Base-by-base conservation (phyloP, 2,329 filamentous ascomycete genomes). In the Aspergillus ustus region DNA sequence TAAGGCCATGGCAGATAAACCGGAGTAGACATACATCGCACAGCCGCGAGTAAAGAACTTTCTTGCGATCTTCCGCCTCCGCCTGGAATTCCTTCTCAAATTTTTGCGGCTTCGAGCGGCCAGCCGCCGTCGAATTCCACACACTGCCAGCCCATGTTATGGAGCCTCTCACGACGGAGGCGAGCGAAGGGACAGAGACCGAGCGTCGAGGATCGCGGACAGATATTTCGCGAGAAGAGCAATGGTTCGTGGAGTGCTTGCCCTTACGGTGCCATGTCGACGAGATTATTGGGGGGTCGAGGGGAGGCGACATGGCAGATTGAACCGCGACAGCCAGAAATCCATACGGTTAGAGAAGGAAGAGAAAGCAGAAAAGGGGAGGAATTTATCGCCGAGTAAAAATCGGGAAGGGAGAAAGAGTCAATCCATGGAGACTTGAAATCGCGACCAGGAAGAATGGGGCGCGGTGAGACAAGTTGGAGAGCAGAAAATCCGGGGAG, bases 1-100 rank as follows among this genome's bases (percentile, higher is more conserved):
- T 34, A 11, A 59, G 22, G 13, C n/a, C n/a, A 19, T 46, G 15
- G 25, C 40, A 48, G 46, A 29, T 28, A 28, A 34, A 7, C 9
- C 2, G 17, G 22, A 15, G 31, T 3, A 31, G 44, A 80, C 85
- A 73, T 76, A 89, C 89, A 77, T 87, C 85, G 66, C 87, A 86
- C 82, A 93, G 84, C 64, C 85, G 84, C 64, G 87, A 73, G 63
- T 85, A 84, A 46, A 93, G 75, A 9, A 89, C 81, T 70, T 89
- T 85, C 73, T 84, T 88, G 62, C 83, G 83, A 68, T 88, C 83
- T 54, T 88, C 85, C n/a, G 76, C 70, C 45, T 78, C 78, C 59
- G 78, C 76, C 61, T 74, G 78, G 46, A 80, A 76, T 31, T 81
- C 78, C 15, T 84, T 80, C 66, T 53, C 46, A 19, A 45, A 25